These are phyloP conservation scores for Aureobasidium sp. DNA, from an alignment of 2,329 filamentous ascomycete species.

Conservation along the genomic window DNA sequence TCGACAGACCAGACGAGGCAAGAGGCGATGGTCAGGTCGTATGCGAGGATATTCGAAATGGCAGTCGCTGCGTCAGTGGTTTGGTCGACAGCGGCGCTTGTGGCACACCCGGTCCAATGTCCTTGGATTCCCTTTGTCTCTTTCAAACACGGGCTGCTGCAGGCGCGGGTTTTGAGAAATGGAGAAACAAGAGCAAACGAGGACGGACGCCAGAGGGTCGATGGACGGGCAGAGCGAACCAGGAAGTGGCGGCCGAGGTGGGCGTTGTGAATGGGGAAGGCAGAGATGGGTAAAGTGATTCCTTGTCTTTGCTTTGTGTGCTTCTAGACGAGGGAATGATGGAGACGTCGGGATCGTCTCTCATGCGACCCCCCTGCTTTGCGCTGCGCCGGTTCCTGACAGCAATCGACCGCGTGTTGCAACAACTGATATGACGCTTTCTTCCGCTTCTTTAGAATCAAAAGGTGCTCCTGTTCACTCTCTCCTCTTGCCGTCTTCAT, in stretches of 20 bases:
- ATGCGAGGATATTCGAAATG: not conserved
- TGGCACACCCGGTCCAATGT: conserved; percentile 13
- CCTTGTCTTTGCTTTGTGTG: conserved; percentile 16
- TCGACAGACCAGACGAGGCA: not conserved
- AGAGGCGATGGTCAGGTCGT: not conserved
- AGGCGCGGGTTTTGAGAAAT: conserved; percentile 4
- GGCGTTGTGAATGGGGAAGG: conserved; percentile 13
- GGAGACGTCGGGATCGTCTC: conserved; percentile 15
- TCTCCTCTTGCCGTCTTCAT: not conserved
- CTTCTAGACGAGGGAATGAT: conserved; percentile 16
- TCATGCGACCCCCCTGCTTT: conserved; percentile 9
- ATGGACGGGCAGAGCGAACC: not conserved
- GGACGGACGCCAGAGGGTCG: not conserved
- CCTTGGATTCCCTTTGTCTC: conserved; percentile 14
- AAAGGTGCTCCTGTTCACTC: conserved; percentile 5
- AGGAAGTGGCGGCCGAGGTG: conserved; percentile 13
- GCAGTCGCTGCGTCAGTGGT: not conserved
- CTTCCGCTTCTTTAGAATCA: not conserved
- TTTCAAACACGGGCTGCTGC: conserved; percentile 14
- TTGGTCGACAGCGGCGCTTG: conserved; percentile 12
- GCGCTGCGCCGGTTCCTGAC: not conserved
- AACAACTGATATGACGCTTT: not conserved
- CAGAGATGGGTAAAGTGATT: conserved; percentile 7
- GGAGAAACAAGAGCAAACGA: conserved; percentile 7
- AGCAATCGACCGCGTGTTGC: not conserved